These are phyloP conservation scores for Triticum urartu DNA, from an alignment of 176 grass and related monocot species.

Conservation along the genomic window DNA sequence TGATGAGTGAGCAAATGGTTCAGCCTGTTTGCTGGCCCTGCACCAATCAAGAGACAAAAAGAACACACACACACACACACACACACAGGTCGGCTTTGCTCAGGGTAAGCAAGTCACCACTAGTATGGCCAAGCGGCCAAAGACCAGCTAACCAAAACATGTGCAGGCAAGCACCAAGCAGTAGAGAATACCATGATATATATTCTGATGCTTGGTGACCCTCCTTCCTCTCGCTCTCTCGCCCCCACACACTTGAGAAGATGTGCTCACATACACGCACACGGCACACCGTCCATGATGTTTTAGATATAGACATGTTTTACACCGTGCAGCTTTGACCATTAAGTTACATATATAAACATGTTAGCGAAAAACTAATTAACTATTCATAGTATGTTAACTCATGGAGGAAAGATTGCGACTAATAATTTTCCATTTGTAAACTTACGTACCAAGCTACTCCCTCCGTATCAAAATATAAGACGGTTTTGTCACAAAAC, in stretches of 20 bases:
- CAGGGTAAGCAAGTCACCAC: neutral
- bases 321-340: too few relatives aligned
- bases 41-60: neutral
- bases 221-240: neutral
- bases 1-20: slow-evolving; percentile 27
- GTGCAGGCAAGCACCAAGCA: too few relatives aligned
- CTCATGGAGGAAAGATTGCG: too few relatives aligned
- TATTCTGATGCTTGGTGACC: slow-evolving; percentile 45
- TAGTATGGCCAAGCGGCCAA: neutral
- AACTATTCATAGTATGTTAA: too few relatives aligned
- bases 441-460: too few relatives aligned
- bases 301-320: neutral
- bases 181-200: slow-evolving; percentile 9
- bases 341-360: too few relatives aligned
- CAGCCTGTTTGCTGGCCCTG: neutral
- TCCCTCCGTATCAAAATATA: too few relatives aligned
- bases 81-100: neutral
- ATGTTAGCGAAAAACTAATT: too few relatives aligned
- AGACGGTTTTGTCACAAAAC: too few relatives aligned
- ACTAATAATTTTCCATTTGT: too few relatives aligned
- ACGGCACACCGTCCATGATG: neutral
- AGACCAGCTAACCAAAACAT: neutral
- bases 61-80: too few relatives aligned
- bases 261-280: neutral
- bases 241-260: neutral